These are phyloP conservation scores for Linum usitatissimum DNA, from an alignment of 345 rosid species.

Conservation along the genomic window DNA sequence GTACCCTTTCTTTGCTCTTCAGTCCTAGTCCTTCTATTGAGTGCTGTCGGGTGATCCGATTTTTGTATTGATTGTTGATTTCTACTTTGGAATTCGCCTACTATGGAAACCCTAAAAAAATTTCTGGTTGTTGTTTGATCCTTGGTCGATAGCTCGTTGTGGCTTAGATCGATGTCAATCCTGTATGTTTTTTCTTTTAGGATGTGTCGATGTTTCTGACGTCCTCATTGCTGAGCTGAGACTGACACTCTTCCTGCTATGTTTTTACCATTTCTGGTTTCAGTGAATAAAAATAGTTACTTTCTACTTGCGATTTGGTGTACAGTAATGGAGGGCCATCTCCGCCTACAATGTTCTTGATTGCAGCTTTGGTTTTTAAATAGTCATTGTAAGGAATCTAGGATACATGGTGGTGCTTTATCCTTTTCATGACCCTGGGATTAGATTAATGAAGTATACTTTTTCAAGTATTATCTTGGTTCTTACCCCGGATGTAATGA, in stretches of 20 bases:
- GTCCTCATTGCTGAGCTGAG: background rate
- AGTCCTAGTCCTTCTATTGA: background rate
- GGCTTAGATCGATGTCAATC: background rate
- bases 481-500: background rate
- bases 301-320: background rate
- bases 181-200: background rate
- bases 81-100: background rate
- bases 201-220: background rate
- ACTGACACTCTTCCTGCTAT: too few species aligned
- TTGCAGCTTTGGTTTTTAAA: too few species aligned
- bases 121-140: background rate
- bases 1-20: conserved; percentile 18
- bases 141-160: background rate
- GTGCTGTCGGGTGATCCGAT: background rate
- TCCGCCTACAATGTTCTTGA: too few species aligned
- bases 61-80: background rate
- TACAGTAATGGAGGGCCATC: too few species aligned
- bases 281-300: background rate
- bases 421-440: background rate
- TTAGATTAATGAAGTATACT: background rate
- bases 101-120: background rate
- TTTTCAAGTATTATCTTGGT: background rate
- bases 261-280: background rate
- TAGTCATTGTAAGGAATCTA: too few species aligned
- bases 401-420: too few species aligned